These are phyloP conservation scores for Fraxinus platypoda DNA, from an alignment of 305 asterid species.

Conservation along the genomic window DNA sequence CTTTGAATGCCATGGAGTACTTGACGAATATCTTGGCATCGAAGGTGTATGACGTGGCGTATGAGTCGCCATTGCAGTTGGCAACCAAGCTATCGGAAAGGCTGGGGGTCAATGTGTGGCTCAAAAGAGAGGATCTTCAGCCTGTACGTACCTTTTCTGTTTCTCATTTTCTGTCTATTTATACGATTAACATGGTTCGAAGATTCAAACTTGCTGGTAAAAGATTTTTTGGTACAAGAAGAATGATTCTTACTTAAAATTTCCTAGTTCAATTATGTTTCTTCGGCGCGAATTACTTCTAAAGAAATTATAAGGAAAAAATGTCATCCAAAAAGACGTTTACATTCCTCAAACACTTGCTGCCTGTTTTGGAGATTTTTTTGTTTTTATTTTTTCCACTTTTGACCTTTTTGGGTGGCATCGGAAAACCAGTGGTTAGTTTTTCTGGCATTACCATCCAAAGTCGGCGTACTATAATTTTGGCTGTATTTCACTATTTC, in stretches of 20 bases:
- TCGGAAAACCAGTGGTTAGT: too few relatives aligned
- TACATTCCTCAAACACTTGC: too few relatives aligned
- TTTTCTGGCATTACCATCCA: too few relatives aligned
- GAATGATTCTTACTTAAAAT: not conserved
- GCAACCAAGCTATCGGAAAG: conserved; percentile 71
- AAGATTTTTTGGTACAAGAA: not conserved
- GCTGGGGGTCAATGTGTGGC: conserved; percentile 69
- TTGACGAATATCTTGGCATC: conserved; percentile 71
- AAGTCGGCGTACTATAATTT: too few relatives aligned
- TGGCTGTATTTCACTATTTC: too few relatives aligned
- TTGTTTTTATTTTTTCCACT: too few relatives aligned
- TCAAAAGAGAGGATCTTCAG: conserved; percentile 87
- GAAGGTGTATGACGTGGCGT: conserved; percentile 84
- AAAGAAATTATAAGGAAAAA: too few relatives aligned
- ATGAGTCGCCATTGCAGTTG: conserved; percentile 73
- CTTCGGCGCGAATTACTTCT: too few relatives aligned
- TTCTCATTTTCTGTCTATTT: not conserved
- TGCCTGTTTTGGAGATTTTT: not conserved
- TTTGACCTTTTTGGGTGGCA: too few relatives aligned
- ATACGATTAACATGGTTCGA: not conserved
- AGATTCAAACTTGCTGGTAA: conserved; percentile 4
- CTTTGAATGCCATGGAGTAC: conserved; percentile 60
- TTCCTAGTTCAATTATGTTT: not conserved
- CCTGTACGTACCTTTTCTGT: conserved; percentile 47
- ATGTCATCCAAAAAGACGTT: too few relatives aligned